Evolutionary conservation across 257 asterid genomes (phyloP).

Genomic region (Cynanchum wilfordii): DNA sequence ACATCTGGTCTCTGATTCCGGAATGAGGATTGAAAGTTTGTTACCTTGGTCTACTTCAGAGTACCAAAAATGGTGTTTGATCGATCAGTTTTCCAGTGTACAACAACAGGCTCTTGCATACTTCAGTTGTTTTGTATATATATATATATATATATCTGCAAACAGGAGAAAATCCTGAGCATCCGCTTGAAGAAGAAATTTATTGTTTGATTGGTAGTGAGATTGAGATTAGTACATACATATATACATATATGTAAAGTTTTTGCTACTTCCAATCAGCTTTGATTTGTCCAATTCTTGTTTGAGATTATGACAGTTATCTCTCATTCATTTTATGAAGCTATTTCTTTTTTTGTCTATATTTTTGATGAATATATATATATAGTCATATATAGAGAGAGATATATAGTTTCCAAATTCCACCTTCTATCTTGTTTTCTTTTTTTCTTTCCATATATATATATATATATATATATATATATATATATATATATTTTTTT

Average conservation of each 20-base stretch:
- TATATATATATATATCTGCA: not conserved
- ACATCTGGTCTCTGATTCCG: not conserved
- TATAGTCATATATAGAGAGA: no score
- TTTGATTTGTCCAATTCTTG: not conserved
- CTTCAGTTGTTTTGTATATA: not conserved
- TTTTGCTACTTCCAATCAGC: not conserved
- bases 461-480: no score
- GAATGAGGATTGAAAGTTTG: not conserved
- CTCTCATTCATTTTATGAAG: not conserved
- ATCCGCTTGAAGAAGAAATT: not conserved
- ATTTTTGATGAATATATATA: no score
- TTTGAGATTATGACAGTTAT: not conserved
- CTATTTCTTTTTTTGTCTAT: no score
- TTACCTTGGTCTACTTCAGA: not conserved
- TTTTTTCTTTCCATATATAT: no score
- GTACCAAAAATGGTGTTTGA: not conserved
- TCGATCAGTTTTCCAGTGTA: not conserved
- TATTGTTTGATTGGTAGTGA: constrained; percentile 1
- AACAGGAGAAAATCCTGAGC: not conserved
- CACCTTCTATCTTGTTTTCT: no score
- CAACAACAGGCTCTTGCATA: not conserved
- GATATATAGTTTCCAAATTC: no score
- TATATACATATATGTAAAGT: not conserved
- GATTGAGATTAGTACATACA: not conserved
- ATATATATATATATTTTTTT: no score